phyloP scores from a whole-genome alignment of 495 filamentous ascomycete species.

The Aspergillus nanangensis region DNA sequence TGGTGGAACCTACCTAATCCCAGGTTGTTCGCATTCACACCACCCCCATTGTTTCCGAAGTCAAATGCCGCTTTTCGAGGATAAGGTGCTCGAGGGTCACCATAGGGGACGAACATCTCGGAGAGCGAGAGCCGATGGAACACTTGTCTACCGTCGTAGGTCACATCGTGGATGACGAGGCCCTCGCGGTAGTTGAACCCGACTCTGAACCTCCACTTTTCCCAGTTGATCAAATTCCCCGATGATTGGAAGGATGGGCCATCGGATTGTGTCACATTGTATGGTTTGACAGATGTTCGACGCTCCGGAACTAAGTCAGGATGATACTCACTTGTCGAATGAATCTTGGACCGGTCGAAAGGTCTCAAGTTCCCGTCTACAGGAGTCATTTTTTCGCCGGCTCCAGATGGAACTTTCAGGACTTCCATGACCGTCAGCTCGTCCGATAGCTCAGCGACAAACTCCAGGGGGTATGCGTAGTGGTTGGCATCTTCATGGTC shows the following conservation, averaged over 20 bases:
- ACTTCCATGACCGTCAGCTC: constrained; percentile 51
- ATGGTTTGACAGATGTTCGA: constrained; percentile 62
- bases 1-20: constrained; percentile 44
- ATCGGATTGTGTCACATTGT: constrained; percentile 72
- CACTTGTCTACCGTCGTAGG: constrained; percentile 54
- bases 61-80: constrained; percentile 61
- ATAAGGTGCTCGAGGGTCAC: constrained; percentile 53
- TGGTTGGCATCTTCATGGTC: constrained; percentile 49
- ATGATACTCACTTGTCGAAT: constrained; percentile 61
- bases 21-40: constrained; percentile 55
- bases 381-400: too few relatives aligned
- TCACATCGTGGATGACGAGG: constrained; percentile 49
- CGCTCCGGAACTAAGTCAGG: constrained; percentile 46
- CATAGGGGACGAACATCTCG: constrained; percentile 57
- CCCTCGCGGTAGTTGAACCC: constrained; percentile 53
- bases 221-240: constrained; percentile 49
- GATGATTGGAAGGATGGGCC: constrained; percentile 62
- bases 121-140: constrained; percentile 60
- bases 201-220: constrained; percentile 64
- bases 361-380: constrained; percentile 3
- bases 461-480: constrained; percentile 71
- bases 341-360: constrained; percentile 36
- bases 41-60: constrained; percentile 54
- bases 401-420: constrained; percentile 16
- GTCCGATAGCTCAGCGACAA: constrained; percentile 61